These are phyloP conservation scores for Wickerhamomyces chambardii DNA, from an alignment of 805 yeast genomes.

Conservation along the genomic window DNA sequence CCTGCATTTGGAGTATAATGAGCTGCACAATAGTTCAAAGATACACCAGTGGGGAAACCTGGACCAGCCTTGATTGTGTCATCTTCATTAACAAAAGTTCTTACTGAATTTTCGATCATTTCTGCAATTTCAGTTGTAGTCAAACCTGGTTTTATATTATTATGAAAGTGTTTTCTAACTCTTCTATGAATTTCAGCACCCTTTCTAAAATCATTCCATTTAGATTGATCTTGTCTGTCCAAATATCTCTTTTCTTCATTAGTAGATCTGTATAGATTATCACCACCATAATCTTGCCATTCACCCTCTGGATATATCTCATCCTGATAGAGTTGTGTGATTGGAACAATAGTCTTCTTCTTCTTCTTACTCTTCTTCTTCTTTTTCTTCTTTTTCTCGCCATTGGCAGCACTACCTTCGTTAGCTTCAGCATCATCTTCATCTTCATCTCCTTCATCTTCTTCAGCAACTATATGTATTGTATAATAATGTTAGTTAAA, in stretches of 20 bases:
- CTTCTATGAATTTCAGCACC: constrained; percentile 96
- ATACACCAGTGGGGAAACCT: constrained; percentile 98
- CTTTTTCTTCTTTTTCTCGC: constrained; percentile 22
- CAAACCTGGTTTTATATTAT: constrained; percentile 83
- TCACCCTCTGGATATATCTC: constrained; percentile 81
- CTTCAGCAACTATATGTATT: constrained; percentile 13
- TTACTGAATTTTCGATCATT: constrained; percentile 74
- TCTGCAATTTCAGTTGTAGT: constrained; percentile 85
- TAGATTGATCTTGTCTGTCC: constrained; percentile 48
- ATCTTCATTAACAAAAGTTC: constrained; percentile 56
- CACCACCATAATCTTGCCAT: constrained; percentile 64
- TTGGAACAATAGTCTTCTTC: constrained; percentile 46
- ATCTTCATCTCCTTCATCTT: constrained; percentile 21
- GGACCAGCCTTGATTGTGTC: constrained; percentile 73
- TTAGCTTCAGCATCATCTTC: constrained; percentile 20
- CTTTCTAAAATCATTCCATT: constrained; percentile 85
- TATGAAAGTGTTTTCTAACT: constrained; percentile 73
- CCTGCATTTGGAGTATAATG: constrained; percentile 97
- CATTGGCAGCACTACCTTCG: constrained; percentile 12
- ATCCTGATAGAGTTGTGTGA: constrained; percentile 60
- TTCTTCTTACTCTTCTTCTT: constrained; percentile 38
- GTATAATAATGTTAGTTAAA: too few species aligned
- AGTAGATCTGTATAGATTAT: constrained; percentile 67
- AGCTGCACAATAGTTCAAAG: constrained; percentile 91
- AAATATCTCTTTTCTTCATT: constrained; percentile 79